These are phyloP conservation scores for Mucor lusitanicus DNA, from an alignment of 371 early-diverging fungal species.

Conservation along the genomic window DNA sequence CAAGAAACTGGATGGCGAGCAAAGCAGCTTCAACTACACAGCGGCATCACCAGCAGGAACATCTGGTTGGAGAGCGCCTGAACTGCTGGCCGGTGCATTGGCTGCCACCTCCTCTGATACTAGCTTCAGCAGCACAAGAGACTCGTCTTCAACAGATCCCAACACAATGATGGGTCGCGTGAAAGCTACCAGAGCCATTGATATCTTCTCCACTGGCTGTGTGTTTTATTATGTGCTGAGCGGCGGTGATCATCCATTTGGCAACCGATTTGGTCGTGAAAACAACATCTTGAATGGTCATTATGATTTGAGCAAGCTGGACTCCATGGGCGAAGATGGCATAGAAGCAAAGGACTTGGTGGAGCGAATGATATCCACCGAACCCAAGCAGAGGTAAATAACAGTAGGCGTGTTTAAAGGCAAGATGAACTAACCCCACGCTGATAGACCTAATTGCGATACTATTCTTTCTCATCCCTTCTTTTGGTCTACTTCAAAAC, in stretches of 20 bases:
- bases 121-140: slow-evolving; percentile 13
- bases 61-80: slow-evolving; percentile 98
- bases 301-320: slow-evolving; percentile 70
- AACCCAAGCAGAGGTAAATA: slow-evolving; percentile 67
- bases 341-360: slow-evolving; percentile 90
- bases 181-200: slow-evolving; percentile 87
- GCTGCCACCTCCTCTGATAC: slow-evolving; percentile 33
- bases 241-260: slow-evolving; percentile 94
- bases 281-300: slow-evolving; percentile 79
- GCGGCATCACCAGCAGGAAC: slow-evolving; percentile 82
- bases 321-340: slow-evolving; percentile 69
- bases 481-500: slow-evolving; percentile 88
- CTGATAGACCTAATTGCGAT: slow-evolving; percentile 69
- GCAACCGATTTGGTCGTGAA: slow-evolving; percentile 86
- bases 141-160: slow-evolving; percentile 10
- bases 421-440: not conserved
- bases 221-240: slow-evolving; percentile 92
- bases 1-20: slow-evolving; percentile 91
- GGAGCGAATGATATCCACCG: slow-evolving; percentile 80
- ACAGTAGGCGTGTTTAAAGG: not conserved
- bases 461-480: slow-evolving; percentile 87
- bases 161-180: slow-evolving; percentile 27
- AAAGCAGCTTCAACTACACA: slow-evolving; percentile 93
- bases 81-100: slow-evolving; percentile 59
- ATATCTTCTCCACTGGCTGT: slow-evolving; percentile 95